These are phyloP conservation scores for Achaetomiella virescens DNA, from an alignment of 495 filamentous ascomycete species.

Conservation along the genomic window DNA sequence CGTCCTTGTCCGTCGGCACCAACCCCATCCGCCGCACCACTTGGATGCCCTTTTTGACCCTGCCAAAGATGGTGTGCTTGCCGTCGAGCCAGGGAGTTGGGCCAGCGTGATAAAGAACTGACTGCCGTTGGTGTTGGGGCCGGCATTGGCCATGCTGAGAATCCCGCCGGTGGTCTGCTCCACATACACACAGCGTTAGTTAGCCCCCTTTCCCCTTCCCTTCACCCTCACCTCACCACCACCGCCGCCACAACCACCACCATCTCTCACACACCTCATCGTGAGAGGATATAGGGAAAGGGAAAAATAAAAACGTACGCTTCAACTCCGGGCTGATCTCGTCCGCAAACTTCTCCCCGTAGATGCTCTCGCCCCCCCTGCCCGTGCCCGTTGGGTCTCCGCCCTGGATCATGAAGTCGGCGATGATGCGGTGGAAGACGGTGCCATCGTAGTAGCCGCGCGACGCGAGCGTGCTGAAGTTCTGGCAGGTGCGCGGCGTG, in stretches of 20 bases:
- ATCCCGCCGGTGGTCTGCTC: slow-evolving; percentile 75
- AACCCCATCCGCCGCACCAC: slow-evolving; percentile 86
- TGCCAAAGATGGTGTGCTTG: slow-evolving; percentile 95
- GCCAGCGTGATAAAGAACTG: slow-evolving; percentile 89
- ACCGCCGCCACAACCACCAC: too few relatives aligned
- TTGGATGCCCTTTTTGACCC: slow-evolving; percentile 78
- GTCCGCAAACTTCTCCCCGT: slow-evolving; percentile 92
- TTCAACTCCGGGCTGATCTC: slow-evolving; percentile 72
- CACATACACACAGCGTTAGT: too few relatives aligned
- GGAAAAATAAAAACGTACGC: slow-evolving; percentile 30
- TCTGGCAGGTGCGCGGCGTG: slow-evolving; percentile 66
- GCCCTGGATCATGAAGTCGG: slow-evolving; percentile 94
- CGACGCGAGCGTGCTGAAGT: slow-evolving; percentile 72
- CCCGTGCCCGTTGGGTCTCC: slow-evolving; percentile 96
- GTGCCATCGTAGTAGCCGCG: slow-evolving; percentile 81
- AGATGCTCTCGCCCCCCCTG: slow-evolving; percentile 83
- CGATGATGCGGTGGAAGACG: slow-evolving; percentile 91
- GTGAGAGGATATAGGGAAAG: background rate
- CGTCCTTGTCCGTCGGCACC: slow-evolving; percentile 76
- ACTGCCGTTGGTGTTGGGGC: slow-evolving; percentile 88
- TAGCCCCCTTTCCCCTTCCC: too few relatives aligned
- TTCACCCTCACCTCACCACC: too few relatives aligned
- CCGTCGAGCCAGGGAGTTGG: slow-evolving; percentile 97
- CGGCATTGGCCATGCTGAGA: slow-evolving; percentile 92
- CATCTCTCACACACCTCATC: too few relatives aligned